Evolutionary conservation across 805 yeast species (phyloP), one percentile per base, ranked within the genome.

Genomic region (Saturnispora sanitii): DNA sequence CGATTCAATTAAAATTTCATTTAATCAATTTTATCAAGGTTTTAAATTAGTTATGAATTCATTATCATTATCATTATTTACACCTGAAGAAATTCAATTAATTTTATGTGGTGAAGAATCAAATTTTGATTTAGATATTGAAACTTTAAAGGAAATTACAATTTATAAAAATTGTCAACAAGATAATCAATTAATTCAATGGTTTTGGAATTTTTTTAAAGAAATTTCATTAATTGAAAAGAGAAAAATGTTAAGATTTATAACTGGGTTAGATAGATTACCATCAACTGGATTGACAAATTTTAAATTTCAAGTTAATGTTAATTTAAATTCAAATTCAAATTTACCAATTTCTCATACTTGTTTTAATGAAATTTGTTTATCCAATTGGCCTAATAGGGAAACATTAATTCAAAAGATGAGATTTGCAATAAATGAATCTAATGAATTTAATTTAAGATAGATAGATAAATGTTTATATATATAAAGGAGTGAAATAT

Each of bases 241-340:
- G 49, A 75, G 77, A 47, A 73, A 71, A 49, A 63, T 90, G 33
- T 60, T 90, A 29, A 65, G 70, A 16, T 90, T 90, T 57, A 77
- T 88, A 2, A 88, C 96, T 0, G 96, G 97, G 0, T 80, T 94
- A 1, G 95, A 86, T 53, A 65, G 96, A 34, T 68, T 92, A 6
- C 97, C 98, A 1, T 94, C 96, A 0, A 84, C 95, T 0, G 98
- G 98, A 0, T 68, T 86, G 22, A 79, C 82, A 23, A 79, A 82
- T 38, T 62, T 90, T 64, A 67, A 68, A 33, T 79, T 92, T 52
- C 79, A 79, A 45, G 73, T 90, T n/a, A 13, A 71, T 72, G 41
- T 51, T 64, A 11, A 42, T 37, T 6, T 42, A 36, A 19, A 7
- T 30, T 12, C 64, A 60, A 67, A 65, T 25, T 66, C 71, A 2